A percentile compares a stretch with the other conserved stretches of the same genome.
phyloP scores from a whole-genome alignment of 2,329 filamentous ascomycete species.

The Trichocomaceae sp. region DNA sequence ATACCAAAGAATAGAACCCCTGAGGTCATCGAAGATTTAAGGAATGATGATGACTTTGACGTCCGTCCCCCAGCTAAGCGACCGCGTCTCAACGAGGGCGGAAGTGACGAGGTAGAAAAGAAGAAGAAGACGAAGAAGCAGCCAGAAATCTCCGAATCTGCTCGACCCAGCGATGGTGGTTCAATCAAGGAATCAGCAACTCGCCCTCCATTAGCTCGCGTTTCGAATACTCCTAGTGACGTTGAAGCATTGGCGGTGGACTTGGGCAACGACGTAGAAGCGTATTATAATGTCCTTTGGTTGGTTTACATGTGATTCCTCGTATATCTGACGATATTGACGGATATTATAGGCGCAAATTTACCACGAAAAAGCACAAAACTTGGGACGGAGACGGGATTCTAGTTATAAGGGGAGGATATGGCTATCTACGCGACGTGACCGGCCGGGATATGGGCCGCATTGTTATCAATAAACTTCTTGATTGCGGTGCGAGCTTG shows the following conservation, averaged over 20 bases:
- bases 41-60: background rate
- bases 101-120: slow-evolving; percentile 10
- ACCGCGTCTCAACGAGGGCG: slow-evolving; percentile 27
- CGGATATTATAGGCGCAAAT: slow-evolving; percentile 52
- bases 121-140: slow-evolving; percentile 4
- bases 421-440: slow-evolving; percentile 56
- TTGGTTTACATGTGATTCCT: slow-evolving; percentile 19
- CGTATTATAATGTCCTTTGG: slow-evolving; percentile 45
- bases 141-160: background rate
- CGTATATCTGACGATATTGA: background rate
- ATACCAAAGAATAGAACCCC: slow-evolving; percentile 28
- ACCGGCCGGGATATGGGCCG: slow-evolving; percentile 59
- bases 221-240: slow-evolving; percentile 21
- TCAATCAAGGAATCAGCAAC: slow-evolving; percentile 10
- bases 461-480: slow-evolving; percentile 47
- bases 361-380: slow-evolving; percentile 66
- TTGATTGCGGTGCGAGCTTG: slow-evolving; percentile 55
- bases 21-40: slow-evolving; percentile 7
- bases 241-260: background rate
- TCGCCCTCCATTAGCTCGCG: slow-evolving; percentile 30
- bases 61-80: slow-evolving; percentile 29
- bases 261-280: slow-evolving; percentile 21
- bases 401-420: slow-evolving; percentile 51
- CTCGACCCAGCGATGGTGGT: slow-evolving; percentile 7
- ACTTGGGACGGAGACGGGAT: slow-evolving; percentile 71